phyloP scores from a whole-genome alignment of 805 yeast species.

The Danielia oregonensis region DNA sequence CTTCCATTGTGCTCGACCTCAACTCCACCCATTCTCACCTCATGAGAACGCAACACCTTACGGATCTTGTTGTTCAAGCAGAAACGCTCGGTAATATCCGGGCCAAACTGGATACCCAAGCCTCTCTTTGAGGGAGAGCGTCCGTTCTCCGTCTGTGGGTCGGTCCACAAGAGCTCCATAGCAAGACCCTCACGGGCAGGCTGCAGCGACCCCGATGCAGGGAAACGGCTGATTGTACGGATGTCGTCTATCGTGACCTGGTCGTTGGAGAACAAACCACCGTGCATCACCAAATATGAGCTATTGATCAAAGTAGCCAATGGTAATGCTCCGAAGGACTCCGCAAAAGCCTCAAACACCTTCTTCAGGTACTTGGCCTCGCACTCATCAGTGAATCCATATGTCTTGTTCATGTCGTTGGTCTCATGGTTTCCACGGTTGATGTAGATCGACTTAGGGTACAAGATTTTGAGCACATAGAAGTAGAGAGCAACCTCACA shows the following conservation, averaged over 20 bases:
- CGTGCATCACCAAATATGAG: slow-evolving; percentile 87
- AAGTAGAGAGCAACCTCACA: slow-evolving; percentile 88
- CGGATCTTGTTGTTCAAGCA: slow-evolving; percentile 66
- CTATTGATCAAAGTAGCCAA: slow-evolving; percentile 76
- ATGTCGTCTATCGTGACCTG: slow-evolving; percentile 70
- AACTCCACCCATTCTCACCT: slow-evolving; percentile 89
- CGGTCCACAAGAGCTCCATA: slow-evolving; percentile 97
- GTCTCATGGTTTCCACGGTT: slow-evolving; percentile 98
- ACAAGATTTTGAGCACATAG: slow-evolving; percentile 71
- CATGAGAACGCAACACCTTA: slow-evolving; percentile 90
- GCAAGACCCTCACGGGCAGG: slow-evolving; percentile 91
- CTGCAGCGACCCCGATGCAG: slow-evolving; percentile 49
- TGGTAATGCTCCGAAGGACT: slow-evolving; percentile 82
- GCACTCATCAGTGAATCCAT: slow-evolving; percentile 96
- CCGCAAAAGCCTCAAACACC: slow-evolving; percentile 77
- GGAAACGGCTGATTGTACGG: slow-evolving; percentile 64
- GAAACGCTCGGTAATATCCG: slow-evolving; percentile 83
- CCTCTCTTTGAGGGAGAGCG: slow-evolving; percentile 91
- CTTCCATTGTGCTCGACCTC: slow-evolving; percentile 83
- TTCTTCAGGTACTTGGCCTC: slow-evolving; percentile 82
- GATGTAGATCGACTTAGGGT: slow-evolving; percentile 65
- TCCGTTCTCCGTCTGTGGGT: slow-evolving; percentile 79
- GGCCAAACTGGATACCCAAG: slow-evolving; percentile 94
- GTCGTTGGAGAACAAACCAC: slow-evolving; percentile 86
- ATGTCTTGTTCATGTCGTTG: slow-evolving; percentile 91